These are phyloP conservation scores for Lichtheimia ornata DNA, from an alignment of 371 early-diverging fungal genomes.

Conservation along the genomic window DNA sequence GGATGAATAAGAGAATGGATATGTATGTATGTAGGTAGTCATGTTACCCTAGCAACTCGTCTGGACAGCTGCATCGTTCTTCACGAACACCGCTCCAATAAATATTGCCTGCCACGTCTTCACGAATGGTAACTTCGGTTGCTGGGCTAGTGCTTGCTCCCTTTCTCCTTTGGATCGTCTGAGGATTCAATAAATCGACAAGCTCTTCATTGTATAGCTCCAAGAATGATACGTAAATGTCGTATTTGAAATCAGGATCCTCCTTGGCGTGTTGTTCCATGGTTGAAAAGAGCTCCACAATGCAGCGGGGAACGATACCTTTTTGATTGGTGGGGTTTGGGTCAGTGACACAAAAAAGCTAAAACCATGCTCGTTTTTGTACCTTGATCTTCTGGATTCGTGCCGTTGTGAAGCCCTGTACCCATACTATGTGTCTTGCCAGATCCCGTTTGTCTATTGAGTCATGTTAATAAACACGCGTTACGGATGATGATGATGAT, in stretches of 20 bases:
- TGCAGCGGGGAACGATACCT: constrained; percentile 91
- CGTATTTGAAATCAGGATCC: constrained; percentile 45
- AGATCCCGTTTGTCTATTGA: constrained; percentile 46
- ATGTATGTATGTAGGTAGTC: not conserved
- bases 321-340: not conserved
- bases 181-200: constrained; percentile 76
- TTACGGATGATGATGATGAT: not conserved
- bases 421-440: constrained; percentile 65
- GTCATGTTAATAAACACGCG: not conserved
- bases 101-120: constrained; percentile 91
- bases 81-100: constrained; percentile 91
- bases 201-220: constrained; percentile 99
- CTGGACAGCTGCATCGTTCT: constrained; percentile 70
- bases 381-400: constrained; percentile 35
- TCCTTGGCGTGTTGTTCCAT: constrained; percentile 30
- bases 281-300: constrained; percentile 61
- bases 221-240: constrained; percentile 78
- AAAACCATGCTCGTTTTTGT: not conserved
- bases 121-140: constrained; percentile 70
- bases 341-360: not conserved
- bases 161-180: constrained; percentile 18
- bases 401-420: constrained; percentile 42
- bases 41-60: constrained; percentile 66
- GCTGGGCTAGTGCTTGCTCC: not conserved
- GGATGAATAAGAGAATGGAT: not conserved